Conservation (phyloP, 371 early-diverging fungal species). For the Cokeromyces recurvatus region DNA sequence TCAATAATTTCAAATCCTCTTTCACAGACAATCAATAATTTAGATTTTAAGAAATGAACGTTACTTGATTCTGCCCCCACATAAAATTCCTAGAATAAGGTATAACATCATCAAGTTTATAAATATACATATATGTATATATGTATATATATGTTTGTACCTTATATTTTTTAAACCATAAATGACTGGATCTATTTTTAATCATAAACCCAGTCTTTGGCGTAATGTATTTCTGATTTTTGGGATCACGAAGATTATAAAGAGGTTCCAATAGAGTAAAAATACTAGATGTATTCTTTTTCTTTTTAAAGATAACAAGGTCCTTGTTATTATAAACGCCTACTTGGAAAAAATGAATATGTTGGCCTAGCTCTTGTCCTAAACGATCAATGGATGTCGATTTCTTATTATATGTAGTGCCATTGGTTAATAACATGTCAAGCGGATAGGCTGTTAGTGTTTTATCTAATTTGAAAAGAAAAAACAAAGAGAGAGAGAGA, state of each 20-base stretch:
- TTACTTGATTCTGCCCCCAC: conserved; percentile 74
- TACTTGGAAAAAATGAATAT: conserved; percentile 68
- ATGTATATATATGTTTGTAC: conserved; percentile 2
- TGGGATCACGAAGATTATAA: conserved; percentile 35
- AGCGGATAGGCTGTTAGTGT: conserved; percentile 55
- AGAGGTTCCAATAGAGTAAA: conserved; percentile 32
- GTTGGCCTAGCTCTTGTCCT: conserved; percentile 50
- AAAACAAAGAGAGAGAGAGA: too few relatives aligned
- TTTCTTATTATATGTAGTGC: conserved; percentile 20
- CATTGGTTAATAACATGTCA: conserved; percentile 29
- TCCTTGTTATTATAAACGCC: conserved; percentile 57
- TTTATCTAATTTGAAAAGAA: conserved; percentile 40
- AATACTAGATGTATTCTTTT: conserved; percentile 41
- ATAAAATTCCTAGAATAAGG: conserved; percentile 65
- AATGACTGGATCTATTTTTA: conserved; percentile 31
- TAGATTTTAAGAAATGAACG: conserved; percentile 68
- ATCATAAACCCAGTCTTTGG: conserved; percentile 31
- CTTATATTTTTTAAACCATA: conserved; percentile 39
- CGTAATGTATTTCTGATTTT: conserved; percentile 24
- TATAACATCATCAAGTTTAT: not conserved
- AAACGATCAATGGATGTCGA: conserved; percentile 17
- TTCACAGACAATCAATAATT: conserved; percentile 71
- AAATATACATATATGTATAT: not conserved
- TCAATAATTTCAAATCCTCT: conserved; percentile 85
- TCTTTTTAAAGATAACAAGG: conserved; percentile 54